Conservation (phyloP, 352 stramenopile species). For the Phytophthora agathidicida region DNA sequence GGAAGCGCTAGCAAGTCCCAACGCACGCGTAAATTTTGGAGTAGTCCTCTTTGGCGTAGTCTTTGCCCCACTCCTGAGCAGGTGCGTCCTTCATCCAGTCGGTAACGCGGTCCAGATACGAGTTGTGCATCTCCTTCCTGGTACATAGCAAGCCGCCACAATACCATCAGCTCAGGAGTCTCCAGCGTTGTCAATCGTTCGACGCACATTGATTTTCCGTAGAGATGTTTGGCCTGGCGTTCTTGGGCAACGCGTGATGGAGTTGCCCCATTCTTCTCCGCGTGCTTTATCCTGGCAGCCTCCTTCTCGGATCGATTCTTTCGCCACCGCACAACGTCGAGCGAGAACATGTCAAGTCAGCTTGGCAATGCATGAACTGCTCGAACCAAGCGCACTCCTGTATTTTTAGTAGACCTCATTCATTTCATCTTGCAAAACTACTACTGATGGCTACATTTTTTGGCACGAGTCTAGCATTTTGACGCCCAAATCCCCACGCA, state of each 20-base stretch:
- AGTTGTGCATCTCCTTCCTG: constrained; percentile 74
- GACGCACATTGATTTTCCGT: constrained; percentile 60
- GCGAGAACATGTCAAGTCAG: constrained; percentile 54
- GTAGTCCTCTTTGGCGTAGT: constrained; percentile 65
- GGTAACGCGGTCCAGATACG: constrained; percentile 63
- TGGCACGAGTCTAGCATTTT: not conserved
- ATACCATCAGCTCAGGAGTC: not conserved
- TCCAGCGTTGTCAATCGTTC: not conserved
- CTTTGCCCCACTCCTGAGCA: constrained; percentile 49
- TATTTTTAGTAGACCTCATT: constrained; percentile 20
- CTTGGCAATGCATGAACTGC: constrained; percentile 6
- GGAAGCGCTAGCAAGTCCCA: too few species aligned
- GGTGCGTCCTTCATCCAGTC: constrained; percentile 56
- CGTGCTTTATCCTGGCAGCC: constrained; percentile 34
- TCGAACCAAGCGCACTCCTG: not conserved
- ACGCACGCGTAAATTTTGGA: constrained; percentile 57
- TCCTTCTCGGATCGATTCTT: constrained; percentile 47
- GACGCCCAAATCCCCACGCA: constrained; percentile 23
- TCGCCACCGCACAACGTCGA: constrained; percentile 58
- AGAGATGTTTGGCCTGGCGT: constrained; percentile 50
- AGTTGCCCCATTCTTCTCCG: constrained; percentile 20
- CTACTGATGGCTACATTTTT: constrained; percentile 12
- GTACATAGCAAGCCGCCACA: not conserved
- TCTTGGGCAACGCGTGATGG: constrained; percentile 38
- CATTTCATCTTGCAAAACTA: not conserved